Evolutionary conservation across 1,139 yeast genomes (phyloP), one percentile per base, ranked within the genome.

Genomic region (Hansenula lynferdii): DNA sequence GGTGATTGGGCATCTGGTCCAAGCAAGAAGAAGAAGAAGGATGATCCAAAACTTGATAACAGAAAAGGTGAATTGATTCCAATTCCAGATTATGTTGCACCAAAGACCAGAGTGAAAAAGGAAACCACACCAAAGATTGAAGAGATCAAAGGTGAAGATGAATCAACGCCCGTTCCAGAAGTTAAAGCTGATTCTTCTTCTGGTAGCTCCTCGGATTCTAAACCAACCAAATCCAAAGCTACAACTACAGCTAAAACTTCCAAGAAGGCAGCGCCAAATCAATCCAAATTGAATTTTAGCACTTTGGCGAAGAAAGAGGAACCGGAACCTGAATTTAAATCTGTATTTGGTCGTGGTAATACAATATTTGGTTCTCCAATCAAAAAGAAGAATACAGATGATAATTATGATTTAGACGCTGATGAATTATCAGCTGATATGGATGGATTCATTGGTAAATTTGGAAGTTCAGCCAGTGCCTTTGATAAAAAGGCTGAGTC

Each of bases 321-420:
- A 23, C 31, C 20, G 30, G 48, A 48, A 30, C 52, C 52, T 5
- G 36, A 48, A 31, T 50, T 53, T 27, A 44, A 44, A 20, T 37
- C 54, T 3, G 32, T 53, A n/a, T 53, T 54, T 36, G 58, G 58
- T 8, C 43, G 41, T 17, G 45, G 45, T 14, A 41, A 40, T 25
- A 47, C 53, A 3, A 39, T 42, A 6, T 58, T 57, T 43, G 61
- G 60, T 4, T 49, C 61, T 0, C 59, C 61, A 14, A 44, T 42
- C 6, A 45, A 44, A 28, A 29, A 45, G 5, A 40, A 44, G 15
- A 20, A 29, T 8, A 44, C 41, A 39, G 44, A 41, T 16, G 54
- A 51, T 37, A 56, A 51, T 17, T 48, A 45, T 23, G 57, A 53
- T 31, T 57, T 60, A 35, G 48, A 54, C 49, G 50, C 53, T 38